Base-by-base conservation (phyloP, 225 moss, liverwort and hornwort species). In the Bryum argenteum region DNA sequence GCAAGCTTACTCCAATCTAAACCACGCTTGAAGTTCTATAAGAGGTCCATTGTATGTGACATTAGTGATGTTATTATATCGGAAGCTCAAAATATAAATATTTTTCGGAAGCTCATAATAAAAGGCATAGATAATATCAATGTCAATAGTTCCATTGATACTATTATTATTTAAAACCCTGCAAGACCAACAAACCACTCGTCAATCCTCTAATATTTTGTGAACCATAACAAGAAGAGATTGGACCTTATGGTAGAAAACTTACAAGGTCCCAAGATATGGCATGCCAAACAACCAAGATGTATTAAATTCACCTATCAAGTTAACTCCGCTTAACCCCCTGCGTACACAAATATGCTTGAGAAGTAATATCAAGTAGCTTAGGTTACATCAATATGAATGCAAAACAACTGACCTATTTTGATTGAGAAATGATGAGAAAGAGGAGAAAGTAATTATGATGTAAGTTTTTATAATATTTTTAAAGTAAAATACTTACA, bases 151-250 rank as follows among this genome's bases (percentile, higher is more conserved):
- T 39, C 71, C 51, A 39, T 1, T 71, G 8, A 71, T 71, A 12
- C 1, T 15, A 15, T 71, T 71, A 38, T 71, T 61, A 71, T 71
- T 37, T n/a, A 71, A 61, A 50, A 71, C 19, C 38, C 60, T 71
- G 61, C 60, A 61, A 61, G 48, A 71, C 12, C 20, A 71, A 26
- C 65, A 65, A 45, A 23, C 17, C 16, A 47, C 0, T 26, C 13
- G 10, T 26, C 8, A 48, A 16, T 39, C 10, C n/a, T 39, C 19
- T 15, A 8, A 39, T 61, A 26, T 26, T 26, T 26, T 26, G 26
- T 26, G 26, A n/a, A 17, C 2, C 38, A 67, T 53, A 9, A 26
- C 15, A 23, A 10, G 28, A 33, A 53, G 7, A 26, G 11, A 40
- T 22, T 45, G 12, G 23, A 26, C 0, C 33, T 4, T 3, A 45